Evolutionary conservation across 345 rosid species (phyloP).

Genomic region (Eutrema heterophyllum): DNA sequence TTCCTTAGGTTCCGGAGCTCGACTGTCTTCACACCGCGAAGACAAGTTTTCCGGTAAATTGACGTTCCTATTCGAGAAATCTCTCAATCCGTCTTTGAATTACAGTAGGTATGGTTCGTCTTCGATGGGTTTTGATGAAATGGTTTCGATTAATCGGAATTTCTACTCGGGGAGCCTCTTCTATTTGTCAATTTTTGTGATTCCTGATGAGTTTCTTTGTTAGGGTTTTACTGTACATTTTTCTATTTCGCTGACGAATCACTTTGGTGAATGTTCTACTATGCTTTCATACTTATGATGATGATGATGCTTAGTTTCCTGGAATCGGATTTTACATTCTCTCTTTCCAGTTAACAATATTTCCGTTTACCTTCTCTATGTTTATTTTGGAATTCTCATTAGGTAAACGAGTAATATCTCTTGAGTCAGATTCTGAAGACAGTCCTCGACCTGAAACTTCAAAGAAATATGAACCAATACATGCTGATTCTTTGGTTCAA

Average conservation of each 20-base stretch:
- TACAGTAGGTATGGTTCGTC: neutral
- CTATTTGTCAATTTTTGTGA: neutral
- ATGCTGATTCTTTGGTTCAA: slow-evolving; percentile 20
- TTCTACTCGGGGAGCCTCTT: neutral
- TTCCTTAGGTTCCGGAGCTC: slow-evolving; percentile 15
- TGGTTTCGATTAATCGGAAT: neutral
- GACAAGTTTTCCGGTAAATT: slow-evolving; percentile 34
- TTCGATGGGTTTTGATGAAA: neutral
- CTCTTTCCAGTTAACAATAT: neutral
- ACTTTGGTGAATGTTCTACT: neutral
- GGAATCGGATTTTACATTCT: neutral
- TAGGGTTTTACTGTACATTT: neutral
- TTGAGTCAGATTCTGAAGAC: slow-evolving; percentile 69
- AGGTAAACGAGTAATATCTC: slow-evolving; percentile 51
- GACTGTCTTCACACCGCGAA: slow-evolving; percentile 28
- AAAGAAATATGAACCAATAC: slow-evolving; percentile 18
- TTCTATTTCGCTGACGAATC: neutral
- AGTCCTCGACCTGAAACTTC: slow-evolving; percentile 20
- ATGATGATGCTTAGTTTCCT: neutral
- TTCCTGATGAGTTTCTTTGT: neutral
- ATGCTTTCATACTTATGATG: neutral
- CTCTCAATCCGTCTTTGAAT: neutral
- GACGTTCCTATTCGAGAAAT: neutral
- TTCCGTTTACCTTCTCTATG: neutral
- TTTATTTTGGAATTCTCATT: neutral